Evolutionary conservation across 208 protist genomes (phyloP).

Genomic region (Herpetomonas tarakana): DNA sequence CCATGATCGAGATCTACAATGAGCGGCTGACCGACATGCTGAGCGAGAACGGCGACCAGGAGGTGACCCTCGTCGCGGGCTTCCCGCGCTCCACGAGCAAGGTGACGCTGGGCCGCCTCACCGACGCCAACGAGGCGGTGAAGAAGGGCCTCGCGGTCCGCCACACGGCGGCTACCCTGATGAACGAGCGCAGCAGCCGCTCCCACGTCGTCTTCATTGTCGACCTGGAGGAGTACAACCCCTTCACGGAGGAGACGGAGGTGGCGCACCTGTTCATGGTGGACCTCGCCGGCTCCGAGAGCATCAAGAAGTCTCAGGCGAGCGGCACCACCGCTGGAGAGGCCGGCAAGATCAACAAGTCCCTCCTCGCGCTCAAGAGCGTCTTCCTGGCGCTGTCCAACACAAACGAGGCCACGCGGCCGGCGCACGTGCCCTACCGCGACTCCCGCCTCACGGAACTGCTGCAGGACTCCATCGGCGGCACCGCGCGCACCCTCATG

Average conservation of each 20-base stretch:
- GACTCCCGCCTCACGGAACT: slow-evolving; percentile 95
- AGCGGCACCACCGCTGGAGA: slow-evolving; percentile 83
- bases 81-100: slow-evolving; percentile 74
- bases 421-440: slow-evolving; percentile 91
- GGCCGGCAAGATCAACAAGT: slow-evolving; percentile 92
- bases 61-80: slow-evolving; percentile 82
- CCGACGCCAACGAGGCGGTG: slow-evolving; percentile 77
- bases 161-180: slow-evolving; percentile 90
- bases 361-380: slow-evolving; percentile 92
- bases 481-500: slow-evolving; percentile 92
- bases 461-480: slow-evolving; percentile 93
- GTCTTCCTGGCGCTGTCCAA: slow-evolving; percentile 90
- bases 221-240: slow-evolving; percentile 86
- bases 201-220: slow-evolving; percentile 97
- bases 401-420: slow-evolving; percentile 75
- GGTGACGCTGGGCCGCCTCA: slow-evolving; percentile 59
- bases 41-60: slow-evolving; percentile 65
- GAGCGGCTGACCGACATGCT: slow-evolving; percentile 91
- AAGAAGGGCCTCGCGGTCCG: slow-evolving; percentile 61
- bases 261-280: slow-evolving; percentile 95
- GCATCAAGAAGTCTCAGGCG: slow-evolving; percentile 91
- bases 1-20: slow-evolving; percentile 94
- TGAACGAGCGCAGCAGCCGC: slow-evolving; percentile 96
- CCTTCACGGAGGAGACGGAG: slow-evolving; percentile 84
- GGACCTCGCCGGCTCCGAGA: slow-evolving; percentile 95